Conservation (phyloP, 129 eudicot genomes). For the carrot (Daucus carota) region DH1_v3.0 NC_030384.2:37245001-37245500, state of each 20-base stretch:
- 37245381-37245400: constrained; percentile 32
- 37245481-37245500: constrained; percentile 15
- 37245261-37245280: constrained; percentile 84
- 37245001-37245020: background rate
- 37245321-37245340: constrained; percentile 30
- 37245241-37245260: background rate
- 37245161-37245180: background rate
- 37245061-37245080: no score
- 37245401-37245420: constrained; percentile 27
- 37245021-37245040: no score
- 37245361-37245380: constrained; percentile 33
- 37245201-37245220: background rate
- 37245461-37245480: constrained; percentile 20
- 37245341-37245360: constrained; percentile 45
- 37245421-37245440: constrained; percentile 21
- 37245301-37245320: constrained; percentile 25
- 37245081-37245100: background rate
- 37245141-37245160: background rate
- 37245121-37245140: background rate
- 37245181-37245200: background rate
- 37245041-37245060: background rate
- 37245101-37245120: background rate
- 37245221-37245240: background rate
- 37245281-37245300: constrained; percentile 45
- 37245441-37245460: constrained; percentile 17